Conservation (phyloP, 2,329 filamentous ascomycete genomes). For the Aspergillus sp. region DNA sequence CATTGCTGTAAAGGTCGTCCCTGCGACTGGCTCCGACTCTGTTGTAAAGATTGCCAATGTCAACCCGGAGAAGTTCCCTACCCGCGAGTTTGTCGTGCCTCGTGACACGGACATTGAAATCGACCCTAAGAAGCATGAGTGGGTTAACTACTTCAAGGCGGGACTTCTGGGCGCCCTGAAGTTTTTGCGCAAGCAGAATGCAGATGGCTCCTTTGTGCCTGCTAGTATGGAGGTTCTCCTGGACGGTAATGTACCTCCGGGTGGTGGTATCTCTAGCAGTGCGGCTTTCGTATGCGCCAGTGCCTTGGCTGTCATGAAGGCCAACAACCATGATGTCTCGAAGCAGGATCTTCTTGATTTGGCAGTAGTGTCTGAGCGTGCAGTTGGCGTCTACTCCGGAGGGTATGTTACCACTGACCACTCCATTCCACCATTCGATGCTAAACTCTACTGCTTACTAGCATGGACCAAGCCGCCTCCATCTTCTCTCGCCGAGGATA, state of each 20-base stretch:
- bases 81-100: slow-evolving; percentile 72
- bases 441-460: slow-evolving; percentile 36
- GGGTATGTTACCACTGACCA: slow-evolving; percentile 59
- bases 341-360: slow-evolving; percentile 92
- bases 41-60: slow-evolving; percentile 81
- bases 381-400: slow-evolving; percentile 94
- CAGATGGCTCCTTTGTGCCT: slow-evolving; percentile 63
- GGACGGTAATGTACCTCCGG: slow-evolving; percentile 88
- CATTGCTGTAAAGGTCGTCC: slow-evolving; percentile 69
- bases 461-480: slow-evolving; percentile 96
- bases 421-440: neutral
- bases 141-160: slow-evolving; percentile 98
- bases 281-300: slow-evolving; percentile 91
- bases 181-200: slow-evolving; percentile 68
- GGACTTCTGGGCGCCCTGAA: slow-evolving; percentile 80
- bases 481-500: slow-evolving; percentile 87
- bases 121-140: slow-evolving; percentile 82
- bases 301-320: slow-evolving; percentile 81
- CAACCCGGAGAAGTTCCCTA: slow-evolving; percentile 71
- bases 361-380: slow-evolving; percentile 89
- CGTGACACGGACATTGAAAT: slow-evolving; percentile 68
- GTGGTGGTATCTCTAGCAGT: slow-evolving; percentile 89
- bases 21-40: slow-evolving; percentile 47
- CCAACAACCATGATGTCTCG: slow-evolving; percentile 79
- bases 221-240: slow-evolving; percentile 83